Percentiles rank a stretch among this genome's conserved stretches.
phyloP scores from a whole-genome alignment of 495 filamentous ascomycete species.

The Astrothelium macrocarpum region DNA sequence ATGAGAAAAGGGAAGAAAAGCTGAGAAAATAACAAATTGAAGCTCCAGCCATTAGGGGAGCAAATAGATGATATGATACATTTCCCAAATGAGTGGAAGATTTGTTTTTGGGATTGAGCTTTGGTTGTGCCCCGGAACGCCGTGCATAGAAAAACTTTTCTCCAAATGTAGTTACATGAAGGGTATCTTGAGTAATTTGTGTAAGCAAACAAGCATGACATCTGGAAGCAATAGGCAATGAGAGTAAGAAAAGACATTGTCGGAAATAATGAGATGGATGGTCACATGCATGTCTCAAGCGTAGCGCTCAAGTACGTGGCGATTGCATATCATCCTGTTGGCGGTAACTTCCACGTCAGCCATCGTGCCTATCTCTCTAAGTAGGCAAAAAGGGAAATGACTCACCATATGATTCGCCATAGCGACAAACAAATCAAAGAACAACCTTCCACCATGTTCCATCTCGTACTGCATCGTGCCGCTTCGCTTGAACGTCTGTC shows the following conservation, averaged over 20 bases:
- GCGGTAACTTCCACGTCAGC: conserved; percentile 6
- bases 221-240: neutral
- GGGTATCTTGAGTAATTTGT: conserved; percentile 10
- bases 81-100: neutral
- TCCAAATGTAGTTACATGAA: conserved; percentile 14
- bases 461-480: conserved; percentile 97
- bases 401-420: conserved; percentile 75
- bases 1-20: neutral
- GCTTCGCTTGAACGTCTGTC: conserved; percentile 80
- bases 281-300: neutral
- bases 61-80: neutral
- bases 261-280: neutral
- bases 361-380: neutral
- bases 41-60: neutral
- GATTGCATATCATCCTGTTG: conserved; percentile 19
- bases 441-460: conserved; percentile 74
- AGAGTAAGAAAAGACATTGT: conserved; percentile 8
- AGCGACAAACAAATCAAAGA: conserved; percentile 90
- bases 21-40: neutral
- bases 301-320: neutral
- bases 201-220: conserved; percentile 1
- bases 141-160: conserved; percentile 5
- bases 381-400: conserved; percentile 2
- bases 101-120: neutral
- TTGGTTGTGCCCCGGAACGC: neutral